These are phyloP conservation scores for Setaria viridis DNA, from an alignment of 202 grass and related monocot genomes.

Conservation along the genomic window DNA sequence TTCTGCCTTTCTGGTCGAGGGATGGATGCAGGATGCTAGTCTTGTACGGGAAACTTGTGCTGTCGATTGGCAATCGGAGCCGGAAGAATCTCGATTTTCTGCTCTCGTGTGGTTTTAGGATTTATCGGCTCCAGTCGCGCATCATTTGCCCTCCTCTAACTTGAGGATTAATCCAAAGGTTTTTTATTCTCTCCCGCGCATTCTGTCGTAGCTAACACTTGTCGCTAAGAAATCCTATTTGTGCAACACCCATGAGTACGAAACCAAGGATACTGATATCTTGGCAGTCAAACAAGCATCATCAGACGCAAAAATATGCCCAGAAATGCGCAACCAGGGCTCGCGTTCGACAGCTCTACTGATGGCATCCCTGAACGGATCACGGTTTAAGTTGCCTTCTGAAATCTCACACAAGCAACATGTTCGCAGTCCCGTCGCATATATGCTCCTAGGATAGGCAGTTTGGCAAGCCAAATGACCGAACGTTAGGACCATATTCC, in stretches of 20 bases:
- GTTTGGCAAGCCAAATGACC: slow-evolving; percentile 34
- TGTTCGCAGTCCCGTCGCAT: background rate
- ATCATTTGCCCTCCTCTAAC: background rate
- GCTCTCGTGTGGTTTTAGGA: slow-evolving; percentile 17
- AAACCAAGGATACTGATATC: too few relatives aligned
- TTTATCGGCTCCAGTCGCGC: background rate
- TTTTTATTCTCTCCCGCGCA: background rate
- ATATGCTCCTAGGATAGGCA: slow-evolving; percentile 11
- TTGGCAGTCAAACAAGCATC: background rate
- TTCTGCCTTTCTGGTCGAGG: background rate
- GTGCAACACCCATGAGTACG: too few relatives aligned
- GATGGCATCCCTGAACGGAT: background rate
- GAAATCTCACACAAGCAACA: slow-evolving; percentile 19
- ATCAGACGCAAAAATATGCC: background rate
- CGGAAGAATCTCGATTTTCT: background rate
- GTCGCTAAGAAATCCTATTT: background rate
- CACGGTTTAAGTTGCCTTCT: background rate
- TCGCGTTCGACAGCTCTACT: background rate
- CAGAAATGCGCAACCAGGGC: background rate
- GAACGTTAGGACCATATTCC: slow-evolving; percentile 57
- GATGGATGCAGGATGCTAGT: background rate
- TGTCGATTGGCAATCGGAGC: slow-evolving; percentile 1
- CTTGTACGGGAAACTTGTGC: background rate
- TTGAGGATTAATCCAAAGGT: background rate
- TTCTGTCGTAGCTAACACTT: background rate